Percentiles rank a stretch among this genome's conserved stretches.
These are phyloP conservation scores for Crithidia expoeki DNA, from an alignment of 208 protist species.

Conservation along the genomic window DNA sequence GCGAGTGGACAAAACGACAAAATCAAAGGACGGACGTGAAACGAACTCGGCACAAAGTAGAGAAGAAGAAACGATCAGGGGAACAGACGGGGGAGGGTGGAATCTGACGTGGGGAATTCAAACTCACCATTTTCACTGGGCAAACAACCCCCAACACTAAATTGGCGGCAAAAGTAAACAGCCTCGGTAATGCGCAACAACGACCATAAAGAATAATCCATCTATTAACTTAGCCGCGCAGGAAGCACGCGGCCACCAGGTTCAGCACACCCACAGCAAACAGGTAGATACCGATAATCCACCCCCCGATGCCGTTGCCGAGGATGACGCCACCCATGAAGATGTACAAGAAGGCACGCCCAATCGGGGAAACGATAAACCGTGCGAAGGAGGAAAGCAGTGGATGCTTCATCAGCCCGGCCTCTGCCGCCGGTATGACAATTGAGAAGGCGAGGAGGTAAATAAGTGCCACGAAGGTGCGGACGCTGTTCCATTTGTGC, in stretches of 20 bases:
- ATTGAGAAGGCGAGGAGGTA: conserved; percentile 64
- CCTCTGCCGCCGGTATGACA: conserved; percentile 62
- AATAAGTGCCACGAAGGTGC: conserved; percentile 46
- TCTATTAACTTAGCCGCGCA: neutral
- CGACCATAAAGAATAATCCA: neutral
- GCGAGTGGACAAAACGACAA: too few species aligned
- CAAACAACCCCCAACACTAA: too few species aligned
- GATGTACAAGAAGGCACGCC: conserved; percentile 71
- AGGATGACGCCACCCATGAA: conserved; percentile 79
- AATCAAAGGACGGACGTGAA: too few species aligned
- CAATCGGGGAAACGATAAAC: conserved; percentile 59
- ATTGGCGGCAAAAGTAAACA: too few species aligned
- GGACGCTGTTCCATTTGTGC: conserved; percentile 21
- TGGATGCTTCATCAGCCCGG: conserved; percentile 54
- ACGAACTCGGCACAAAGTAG: too few species aligned
- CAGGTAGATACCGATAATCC: conserved; percentile 64
- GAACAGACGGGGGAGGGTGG: too few species aligned
- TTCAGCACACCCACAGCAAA: conserved; percentile 62
- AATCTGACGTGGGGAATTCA: too few species aligned
- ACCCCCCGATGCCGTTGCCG: conserved; percentile 49
- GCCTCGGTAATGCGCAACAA: too few species aligned
- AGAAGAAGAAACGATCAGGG: too few species aligned
- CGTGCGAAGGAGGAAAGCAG: conserved; percentile 47
- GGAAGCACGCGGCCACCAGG: conserved; percentile 39
- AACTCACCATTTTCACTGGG: too few species aligned